These are phyloP conservation scores for Henckelia pumila DNA, from an alignment of 257 asterid genomes.

Conservation along the genomic window DNA sequence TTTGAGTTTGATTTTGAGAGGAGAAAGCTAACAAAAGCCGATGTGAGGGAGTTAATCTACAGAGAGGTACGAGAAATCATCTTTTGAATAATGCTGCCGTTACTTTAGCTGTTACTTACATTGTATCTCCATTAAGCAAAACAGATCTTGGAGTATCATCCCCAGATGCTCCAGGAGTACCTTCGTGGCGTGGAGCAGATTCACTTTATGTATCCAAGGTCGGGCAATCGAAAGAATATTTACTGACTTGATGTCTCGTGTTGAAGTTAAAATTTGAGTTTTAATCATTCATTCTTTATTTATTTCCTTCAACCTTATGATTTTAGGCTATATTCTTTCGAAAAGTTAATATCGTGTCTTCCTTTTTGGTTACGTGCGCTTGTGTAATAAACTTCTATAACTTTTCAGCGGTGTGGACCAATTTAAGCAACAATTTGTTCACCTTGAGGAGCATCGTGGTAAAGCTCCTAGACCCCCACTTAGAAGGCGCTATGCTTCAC, in stretches of 20 bases:
- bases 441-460: conserved; percentile 74
- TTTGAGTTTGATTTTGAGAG: conserved; percentile 93
- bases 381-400: background rate
- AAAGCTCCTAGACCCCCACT: conserved; percentile 58
- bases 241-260: conserved; percentile 24
- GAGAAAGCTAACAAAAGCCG: conserved; percentile 68
- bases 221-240: conserved; percentile 34
- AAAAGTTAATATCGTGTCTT: background rate
- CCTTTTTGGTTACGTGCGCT: background rate
- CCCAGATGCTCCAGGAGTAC: conserved; percentile 98
- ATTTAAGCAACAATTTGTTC: conserved; percentile 83
- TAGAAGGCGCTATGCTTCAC: conserved; percentile 78
- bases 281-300: background rate
- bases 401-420: conserved; percentile 78
- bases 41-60: conserved; percentile 80
- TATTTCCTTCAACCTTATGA: background rate
- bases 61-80: conserved; percentile 63
- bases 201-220: conserved; percentile 99
- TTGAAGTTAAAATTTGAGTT: conserved; percentile 1
- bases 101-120: conserved; percentile 39
- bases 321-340: background rate
- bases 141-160: conserved; percentile 99
- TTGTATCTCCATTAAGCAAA: conserved; percentile 38
- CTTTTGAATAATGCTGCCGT: conserved; percentile 24
- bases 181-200: conserved; percentile 83